Percentiles rank a stretch among this genome's conserved stretches.
Evolutionary conservation across 192 early-diverging fungal species (phyloP).

Genomic region (Entomortierella lignicola): DNA sequence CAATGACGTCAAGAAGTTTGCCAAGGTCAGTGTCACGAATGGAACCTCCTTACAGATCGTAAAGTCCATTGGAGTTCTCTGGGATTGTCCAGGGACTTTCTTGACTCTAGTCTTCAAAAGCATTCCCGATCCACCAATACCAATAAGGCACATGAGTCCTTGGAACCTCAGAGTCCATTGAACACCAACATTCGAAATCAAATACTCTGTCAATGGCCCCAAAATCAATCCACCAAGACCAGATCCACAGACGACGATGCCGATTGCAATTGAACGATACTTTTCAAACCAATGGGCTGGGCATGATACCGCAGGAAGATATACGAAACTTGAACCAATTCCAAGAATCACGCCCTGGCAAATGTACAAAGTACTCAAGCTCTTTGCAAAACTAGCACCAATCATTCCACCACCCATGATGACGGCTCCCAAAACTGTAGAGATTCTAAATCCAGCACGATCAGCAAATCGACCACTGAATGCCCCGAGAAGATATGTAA

Average conservation of each 20-base stretch:
- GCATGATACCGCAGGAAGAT: constrained; percentile 49
- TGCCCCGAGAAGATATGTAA: constrained; percentile 40
- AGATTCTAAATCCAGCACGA: constrained; percentile 27
- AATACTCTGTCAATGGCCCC: constrained; percentile 17
- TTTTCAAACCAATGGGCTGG: constrained; percentile 54
- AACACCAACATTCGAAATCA: constrained; percentile 32
- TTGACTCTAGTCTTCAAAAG: constrained; percentile 48
- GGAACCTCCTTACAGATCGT: constrained; percentile 41
- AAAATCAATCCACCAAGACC: constrained; percentile 49
- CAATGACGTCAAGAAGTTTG: constrained; percentile 48
- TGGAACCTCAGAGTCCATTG: constrained; percentile 42
- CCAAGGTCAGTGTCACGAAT: constrained; percentile 29
- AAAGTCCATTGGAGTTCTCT: constrained; percentile 37
- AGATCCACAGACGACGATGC: constrained; percentile 52
- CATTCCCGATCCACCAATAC: constrained; percentile 52
- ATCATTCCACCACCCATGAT: constrained; percentile 48
- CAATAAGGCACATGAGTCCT: constrained; percentile 36
- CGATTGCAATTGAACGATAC: constrained; percentile 52
- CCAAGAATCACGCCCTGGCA: constrained; percentile 55
- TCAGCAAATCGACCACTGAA: constrained; percentile 49
- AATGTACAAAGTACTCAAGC: constrained; percentile 21
- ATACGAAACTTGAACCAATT: constrained; percentile 56
- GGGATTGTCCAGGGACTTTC: constrained; percentile 36
- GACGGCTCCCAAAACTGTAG: constrained; percentile 35
- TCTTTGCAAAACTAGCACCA: constrained; percentile 45